Evolutionary conservation across 129 eudicot species (phyloP).

Genomic region (Lactuca sativa): DNA sequence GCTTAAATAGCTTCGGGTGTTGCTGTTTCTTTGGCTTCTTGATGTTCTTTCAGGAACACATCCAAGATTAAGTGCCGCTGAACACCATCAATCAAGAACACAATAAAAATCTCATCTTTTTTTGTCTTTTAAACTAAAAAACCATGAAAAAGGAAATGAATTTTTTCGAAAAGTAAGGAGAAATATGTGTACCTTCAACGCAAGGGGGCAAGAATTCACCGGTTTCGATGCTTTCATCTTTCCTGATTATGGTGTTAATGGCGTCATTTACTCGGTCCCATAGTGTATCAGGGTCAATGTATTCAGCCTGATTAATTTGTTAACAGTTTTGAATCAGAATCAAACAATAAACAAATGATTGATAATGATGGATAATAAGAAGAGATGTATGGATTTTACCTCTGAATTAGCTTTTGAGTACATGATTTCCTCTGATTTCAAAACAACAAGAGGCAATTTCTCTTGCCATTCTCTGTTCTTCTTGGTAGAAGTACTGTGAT

Average conservation of each 20-base stretch:
- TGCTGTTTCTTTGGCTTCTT: conserved; percentile 63
- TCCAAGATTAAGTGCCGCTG: conserved; percentile 87
- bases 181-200: conserved; percentile 68
- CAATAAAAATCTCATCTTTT: background rate
- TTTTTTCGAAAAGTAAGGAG: background rate
- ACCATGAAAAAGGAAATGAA: background rate
- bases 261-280: conserved; percentile 92
- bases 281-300: conserved; percentile 62
- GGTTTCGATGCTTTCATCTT: conserved; percentile 75
- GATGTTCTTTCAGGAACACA: conserved; percentile 77
- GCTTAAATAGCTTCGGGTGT: conserved; percentile 59
- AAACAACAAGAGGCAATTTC: conserved; percentile 80
- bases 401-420: conserved; percentile 97
- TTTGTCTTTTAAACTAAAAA: background rate
- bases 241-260: conserved; percentile 71
- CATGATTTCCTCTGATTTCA: conserved; percentile 91
- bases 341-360: background rate
- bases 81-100: conserved; percentile 22
- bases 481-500: conserved; percentile 52
- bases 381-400: conserved; percentile 34
- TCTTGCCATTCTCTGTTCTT: conserved; percentile 92
- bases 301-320: conserved; percentile 55
- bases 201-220: conserved; percentile 89
- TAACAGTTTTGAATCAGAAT: background rate
- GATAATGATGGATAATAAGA: conserved; percentile 1